These are phyloP conservation scores for Biscogniauxia marginata DNA, from an alignment of 2,329 filamentous ascomycete species.

Conservation along the genomic window DNA sequence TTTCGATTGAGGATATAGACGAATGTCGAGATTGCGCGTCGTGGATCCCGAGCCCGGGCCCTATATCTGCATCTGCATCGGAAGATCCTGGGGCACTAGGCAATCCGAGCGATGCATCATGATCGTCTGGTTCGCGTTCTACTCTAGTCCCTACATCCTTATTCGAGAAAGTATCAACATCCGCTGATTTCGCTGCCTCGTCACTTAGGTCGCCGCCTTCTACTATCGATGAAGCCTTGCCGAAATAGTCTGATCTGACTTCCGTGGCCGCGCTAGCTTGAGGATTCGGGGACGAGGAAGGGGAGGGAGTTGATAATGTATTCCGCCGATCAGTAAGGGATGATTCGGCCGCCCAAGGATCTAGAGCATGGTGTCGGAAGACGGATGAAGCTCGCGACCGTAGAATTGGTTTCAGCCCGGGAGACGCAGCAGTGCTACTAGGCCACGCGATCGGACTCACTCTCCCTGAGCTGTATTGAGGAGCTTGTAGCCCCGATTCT, in stretches of 20 bases:
- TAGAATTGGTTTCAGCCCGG: slow-evolving; percentile 30
- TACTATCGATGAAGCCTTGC: background rate
- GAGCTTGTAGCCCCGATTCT: slow-evolving; percentile 27
- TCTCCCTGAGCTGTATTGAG: slow-evolving; percentile 32
- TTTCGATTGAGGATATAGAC: slow-evolving; percentile 29
- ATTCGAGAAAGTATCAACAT: background rate
- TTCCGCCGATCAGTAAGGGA: slow-evolving; percentile 23
- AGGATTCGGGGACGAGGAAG: slow-evolving; percentile 6
- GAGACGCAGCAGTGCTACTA: slow-evolving; percentile 36
- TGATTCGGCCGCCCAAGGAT: slow-evolving; percentile 42
- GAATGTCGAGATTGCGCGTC: slow-evolving; percentile 28
- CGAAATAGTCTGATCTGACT: slow-evolving; percentile 1
- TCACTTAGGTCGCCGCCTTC: background rate
- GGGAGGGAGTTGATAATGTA: slow-evolving; percentile 5
- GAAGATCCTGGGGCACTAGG: slow-evolving; percentile 2
- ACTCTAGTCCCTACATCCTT: background rate
- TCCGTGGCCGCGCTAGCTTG: slow-evolving; percentile 2
- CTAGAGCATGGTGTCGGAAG: slow-evolving; percentile 38
- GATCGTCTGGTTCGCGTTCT: background rate
- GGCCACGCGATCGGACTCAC: slow-evolving; percentile 42
- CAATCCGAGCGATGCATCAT: background rate
- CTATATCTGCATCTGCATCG: slow-evolving; percentile 4
- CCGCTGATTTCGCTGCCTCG: background rate
- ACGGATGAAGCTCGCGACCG: slow-evolving; percentile 33
- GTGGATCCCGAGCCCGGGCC: slow-evolving; percentile 11